These are phyloP conservation scores for Dryadomyces sulphureus DNA, from an alignment of 2,329 filamentous ascomycete genomes.

Conservation along the genomic window DNA sequence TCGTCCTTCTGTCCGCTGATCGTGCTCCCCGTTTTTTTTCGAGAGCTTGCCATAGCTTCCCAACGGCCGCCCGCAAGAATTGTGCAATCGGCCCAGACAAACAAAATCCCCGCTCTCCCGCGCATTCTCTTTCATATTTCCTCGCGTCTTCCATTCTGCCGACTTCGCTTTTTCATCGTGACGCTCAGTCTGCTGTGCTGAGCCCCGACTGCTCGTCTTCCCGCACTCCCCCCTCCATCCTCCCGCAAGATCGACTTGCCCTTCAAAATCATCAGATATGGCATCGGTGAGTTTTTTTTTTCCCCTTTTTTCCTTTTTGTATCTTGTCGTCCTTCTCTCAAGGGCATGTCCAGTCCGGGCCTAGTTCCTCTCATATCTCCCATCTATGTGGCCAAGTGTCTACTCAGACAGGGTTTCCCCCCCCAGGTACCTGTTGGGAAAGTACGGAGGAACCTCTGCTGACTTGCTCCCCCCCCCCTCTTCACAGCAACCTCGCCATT, in stretches of 20 bases:
- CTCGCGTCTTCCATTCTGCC: too few relatives aligned
- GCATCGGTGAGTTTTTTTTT: background rate
- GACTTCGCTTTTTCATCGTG: too few relatives aligned
- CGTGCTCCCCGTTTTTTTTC: background rate
- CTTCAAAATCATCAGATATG: background rate
- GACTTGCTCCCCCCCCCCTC: background rate
- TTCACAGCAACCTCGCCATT: constrained; percentile 20
- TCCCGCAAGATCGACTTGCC: too few relatives aligned
- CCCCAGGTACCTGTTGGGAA: too few relatives aligned
- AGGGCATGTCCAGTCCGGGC: background rate
- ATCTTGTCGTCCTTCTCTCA: background rate
- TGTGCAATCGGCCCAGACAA: background rate
- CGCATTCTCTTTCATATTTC: too few relatives aligned
- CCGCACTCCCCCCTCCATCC: background rate
- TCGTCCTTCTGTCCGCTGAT: background rate
- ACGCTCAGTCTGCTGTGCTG: too few relatives aligned
- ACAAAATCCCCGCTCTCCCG: background rate
- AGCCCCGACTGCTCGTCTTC: background rate
- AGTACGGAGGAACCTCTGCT: too few relatives aligned
- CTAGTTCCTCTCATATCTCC: background rate
- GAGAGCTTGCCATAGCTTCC: background rate
- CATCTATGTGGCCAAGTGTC: too few relatives aligned
- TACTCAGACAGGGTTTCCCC: too few relatives aligned
- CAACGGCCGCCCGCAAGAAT: background rate
- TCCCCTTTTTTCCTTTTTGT: background rate